Conservation (phyloP, 1,284 basidiomycete species). For the Marasmius tenuissimus region DNA sequence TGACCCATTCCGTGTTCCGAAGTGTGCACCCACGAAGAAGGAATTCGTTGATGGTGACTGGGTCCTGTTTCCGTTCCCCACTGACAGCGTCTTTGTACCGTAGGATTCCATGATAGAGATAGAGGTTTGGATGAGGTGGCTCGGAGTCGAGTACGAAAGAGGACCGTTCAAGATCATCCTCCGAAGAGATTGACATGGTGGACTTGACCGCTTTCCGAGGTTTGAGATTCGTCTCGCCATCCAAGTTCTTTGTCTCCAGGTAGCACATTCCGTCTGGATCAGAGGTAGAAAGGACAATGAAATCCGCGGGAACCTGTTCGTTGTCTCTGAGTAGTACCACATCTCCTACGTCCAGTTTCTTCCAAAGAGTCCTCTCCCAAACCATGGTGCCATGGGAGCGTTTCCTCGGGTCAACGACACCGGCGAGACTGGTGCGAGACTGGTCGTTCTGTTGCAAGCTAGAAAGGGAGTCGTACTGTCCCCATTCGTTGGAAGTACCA, state of each 20-base stretch:
- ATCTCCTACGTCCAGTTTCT: slow-evolving; percentile 98
- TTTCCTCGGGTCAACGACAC: slow-evolving; percentile 80
- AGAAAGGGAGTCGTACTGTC: slow-evolving; percentile 37
- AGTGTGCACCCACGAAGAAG: slow-evolving; percentile 90
- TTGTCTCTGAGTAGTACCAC: slow-evolving; percentile 89
- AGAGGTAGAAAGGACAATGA: slow-evolving; percentile 86
- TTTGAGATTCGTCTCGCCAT: slow-evolving; percentile 97
- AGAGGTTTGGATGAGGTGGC: slow-evolving; percentile 91
- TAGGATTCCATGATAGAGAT: slow-evolving; percentile 86
- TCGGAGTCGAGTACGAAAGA: slow-evolving; percentile 91
- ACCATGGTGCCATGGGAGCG: slow-evolving; percentile 70
- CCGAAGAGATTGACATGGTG: slow-evolving; percentile 76
- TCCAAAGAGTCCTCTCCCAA: slow-evolving; percentile 98
- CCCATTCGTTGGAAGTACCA: slow-evolving; percentile 25
- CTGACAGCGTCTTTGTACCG: slow-evolving; percentile 61
- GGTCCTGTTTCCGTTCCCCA: slow-evolving; percentile 58
- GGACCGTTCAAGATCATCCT: slow-evolving; percentile 90
- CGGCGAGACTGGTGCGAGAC: slow-evolving; percentile 45
- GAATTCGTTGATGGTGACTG: slow-evolving; percentile 89
- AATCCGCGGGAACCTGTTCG: slow-evolving; percentile 95
- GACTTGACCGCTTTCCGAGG: slow-evolving; percentile 77
- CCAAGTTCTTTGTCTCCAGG: slow-evolving; percentile 93
- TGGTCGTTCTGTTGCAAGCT: slow-evolving; percentile 57
- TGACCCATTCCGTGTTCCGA: slow-evolving; percentile 94
- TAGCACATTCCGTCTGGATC: slow-evolving; percentile 86